Evolutionary conservation across 2,329 filamentous ascomycete species (phyloP), one percentile per base, ranked within the genome.

Genomic region (Xylaria sp.): DNA sequence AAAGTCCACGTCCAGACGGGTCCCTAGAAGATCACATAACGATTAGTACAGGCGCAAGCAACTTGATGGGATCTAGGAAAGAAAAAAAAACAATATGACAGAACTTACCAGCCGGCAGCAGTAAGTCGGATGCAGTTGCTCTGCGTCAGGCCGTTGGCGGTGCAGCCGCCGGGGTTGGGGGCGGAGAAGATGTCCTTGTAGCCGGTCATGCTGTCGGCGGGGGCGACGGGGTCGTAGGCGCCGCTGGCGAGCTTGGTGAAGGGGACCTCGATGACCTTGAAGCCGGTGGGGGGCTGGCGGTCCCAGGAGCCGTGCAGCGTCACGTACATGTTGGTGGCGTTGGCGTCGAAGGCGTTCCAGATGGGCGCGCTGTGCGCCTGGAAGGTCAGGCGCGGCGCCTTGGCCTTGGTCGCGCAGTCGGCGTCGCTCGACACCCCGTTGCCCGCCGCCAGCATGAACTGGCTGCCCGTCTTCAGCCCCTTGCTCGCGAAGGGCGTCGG

Each of bases 251-350:
- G 72, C 57, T 59, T 67, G 1, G 69, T 74, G 60, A 81, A 82
- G 4, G 79, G 79, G 13, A 82, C 74, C 46, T 77, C 69, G n/a
- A 79, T 74, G 15, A 82, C 75, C 72, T 80, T 80, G 74, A 81
- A 82, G 1, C 81, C 81, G 17, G 77, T 77, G 1, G 81, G 79
- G 3, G 74, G 74, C 20, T 76, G 74, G 26, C 80, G 76, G 73
- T 81, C 79, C 87, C 88, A 90, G 66, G 84, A 87, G 2, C 88
- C 88, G 76, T 89, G 88, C 74, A 90, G 88, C 0, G 87, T 83
- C 33, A 90, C 81, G 82, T 86, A 90, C 38, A 87, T 84, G 36
- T 83, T 85, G 42, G 82, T 83, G 44, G 81, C 82, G 33, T 72
- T 66, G 36, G 79, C 75, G 73, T 89, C 87, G 79, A 90, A 90